These are phyloP conservation scores for Ceratobasidium sp. DNA, from an alignment of 1,284 basidiomycete species.

Conservation along the genomic window DNA sequence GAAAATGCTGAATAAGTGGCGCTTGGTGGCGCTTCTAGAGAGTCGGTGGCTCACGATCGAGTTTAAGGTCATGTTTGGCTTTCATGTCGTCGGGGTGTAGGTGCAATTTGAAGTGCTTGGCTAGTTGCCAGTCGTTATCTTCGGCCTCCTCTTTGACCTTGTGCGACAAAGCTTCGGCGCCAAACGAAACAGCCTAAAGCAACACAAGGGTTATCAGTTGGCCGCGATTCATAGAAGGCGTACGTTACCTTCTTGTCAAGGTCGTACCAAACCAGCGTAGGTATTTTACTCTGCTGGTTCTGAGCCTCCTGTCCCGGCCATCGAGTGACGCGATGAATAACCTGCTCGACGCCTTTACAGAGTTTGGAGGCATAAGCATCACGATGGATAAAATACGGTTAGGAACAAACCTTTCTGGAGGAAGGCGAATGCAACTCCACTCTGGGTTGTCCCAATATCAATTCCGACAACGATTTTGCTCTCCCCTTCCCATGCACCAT, in stretches of 20 bases:
- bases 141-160: conserved; percentile 14
- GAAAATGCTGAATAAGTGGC: background rate
- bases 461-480: conserved; percentile 44
- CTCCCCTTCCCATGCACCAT: conserved; percentile 35
- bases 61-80: background rate
- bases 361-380: background rate
- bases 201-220: background rate
- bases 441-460: conserved; percentile 47
- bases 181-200: conserved; percentile 36
- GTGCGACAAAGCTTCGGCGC: conserved; percentile 31
- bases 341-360: background rate
- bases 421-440: conserved; percentile 28
- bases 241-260: conserved; percentile 14
- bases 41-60: background rate
- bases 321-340: conserved; percentile 22
- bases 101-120: conserved; percentile 43
- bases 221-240: background rate
- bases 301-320: conserved; percentile 47
- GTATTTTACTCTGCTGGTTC: conserved; percentile 37
- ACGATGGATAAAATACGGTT: background rate
- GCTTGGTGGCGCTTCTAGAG: background rate
- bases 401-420: conserved; percentile 10
- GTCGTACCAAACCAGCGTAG: conserved; percentile 45
- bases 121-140: conserved; percentile 30
- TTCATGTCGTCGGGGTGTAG: conserved; percentile 41